A percentile compares a stretch with the other conserved stretches of the same genome.
Evolutionary conservation across 306 rosid species (phyloP).

Genomic region (Citrullus mucosospermus): DNA sequence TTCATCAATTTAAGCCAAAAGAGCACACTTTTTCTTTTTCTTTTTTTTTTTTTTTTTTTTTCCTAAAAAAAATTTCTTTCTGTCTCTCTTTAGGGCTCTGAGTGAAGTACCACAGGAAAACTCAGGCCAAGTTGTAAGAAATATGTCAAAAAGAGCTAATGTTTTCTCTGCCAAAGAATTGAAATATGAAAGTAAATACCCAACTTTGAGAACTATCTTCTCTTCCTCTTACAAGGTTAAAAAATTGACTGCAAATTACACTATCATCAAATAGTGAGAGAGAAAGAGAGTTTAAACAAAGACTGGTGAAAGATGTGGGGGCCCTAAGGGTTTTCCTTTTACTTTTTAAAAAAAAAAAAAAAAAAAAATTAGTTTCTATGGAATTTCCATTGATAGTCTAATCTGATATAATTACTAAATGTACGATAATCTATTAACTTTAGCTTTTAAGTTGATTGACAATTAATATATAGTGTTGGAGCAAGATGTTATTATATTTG

Average conservation of each 20-base stretch:
- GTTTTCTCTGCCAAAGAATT: background rate
- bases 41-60: background rate
- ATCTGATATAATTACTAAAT: too few relatives aligned
- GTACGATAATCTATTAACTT: too few relatives aligned
- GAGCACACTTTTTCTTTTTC: background rate
- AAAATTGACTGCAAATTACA: background rate
- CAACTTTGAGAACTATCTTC: slow-evolving; percentile 2
- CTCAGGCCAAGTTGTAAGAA: background rate
- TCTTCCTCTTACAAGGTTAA: background rate
- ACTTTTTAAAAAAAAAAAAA: too few relatives aligned
- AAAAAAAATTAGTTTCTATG: too few relatives aligned
- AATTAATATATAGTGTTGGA: too few relatives aligned
- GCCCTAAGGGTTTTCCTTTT: too few relatives aligned
- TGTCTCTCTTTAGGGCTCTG: background rate
- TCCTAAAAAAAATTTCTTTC: background rate
- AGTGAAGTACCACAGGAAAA: background rate
- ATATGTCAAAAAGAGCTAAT: background rate
- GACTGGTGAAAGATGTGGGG: too few relatives aligned
- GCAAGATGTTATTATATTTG: too few relatives aligned
- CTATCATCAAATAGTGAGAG: background rate
- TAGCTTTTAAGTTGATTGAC: too few relatives aligned
- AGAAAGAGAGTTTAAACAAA: background rate
- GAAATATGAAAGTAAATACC: background rate
- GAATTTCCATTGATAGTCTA: too few relatives aligned
- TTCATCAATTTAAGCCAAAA: slow-evolving; percentile 6